Conservation (phyloP, 192 early-diverging fungal genomes). For the Backusella morwellensis region DNA sequence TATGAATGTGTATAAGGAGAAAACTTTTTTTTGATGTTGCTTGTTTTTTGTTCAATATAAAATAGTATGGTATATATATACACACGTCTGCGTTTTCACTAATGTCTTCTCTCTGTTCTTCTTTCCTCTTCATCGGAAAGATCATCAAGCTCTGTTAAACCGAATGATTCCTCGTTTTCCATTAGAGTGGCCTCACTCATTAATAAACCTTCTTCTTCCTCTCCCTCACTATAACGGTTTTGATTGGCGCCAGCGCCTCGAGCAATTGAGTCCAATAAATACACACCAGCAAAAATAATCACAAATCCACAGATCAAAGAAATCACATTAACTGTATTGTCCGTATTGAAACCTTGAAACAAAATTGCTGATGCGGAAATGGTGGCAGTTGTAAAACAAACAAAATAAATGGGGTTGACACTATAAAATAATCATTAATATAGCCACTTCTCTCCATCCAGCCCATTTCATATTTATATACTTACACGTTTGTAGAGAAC, state of each 20-base stretch:
- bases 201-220: conserved; percentile 37
- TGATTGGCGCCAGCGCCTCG: conserved; percentile 25
- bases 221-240: conserved; percentile 23
- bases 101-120: conserved; percentile 1
- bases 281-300: conserved; percentile 93
- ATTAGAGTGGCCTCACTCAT: conserved; percentile 48
- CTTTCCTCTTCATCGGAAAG: background rate
- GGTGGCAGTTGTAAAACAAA: conserved; percentile 93
- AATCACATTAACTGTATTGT: conserved; percentile 72
- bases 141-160: conserved; percentile 8
- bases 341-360: conserved; percentile 85
- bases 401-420: conserved; percentile 91
- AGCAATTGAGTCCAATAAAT: conserved; percentile 69
- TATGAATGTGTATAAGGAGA: background rate
- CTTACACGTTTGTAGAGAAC: conserved; percentile 82
- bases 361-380: conserved; percentile 87
- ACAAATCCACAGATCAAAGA: conserved; percentile 90
- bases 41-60: background rate
- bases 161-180: conserved; percentile 40
- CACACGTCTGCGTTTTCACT: background rate
- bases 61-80: background rate
- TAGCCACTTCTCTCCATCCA: background rate
- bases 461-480: background rate
- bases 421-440: background rate
- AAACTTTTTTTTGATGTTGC: background rate